Evolutionary conservation across 768 basidiomycete genomes (phyloP).

Genomic region (Chlorophyllum brunneum): DNA sequence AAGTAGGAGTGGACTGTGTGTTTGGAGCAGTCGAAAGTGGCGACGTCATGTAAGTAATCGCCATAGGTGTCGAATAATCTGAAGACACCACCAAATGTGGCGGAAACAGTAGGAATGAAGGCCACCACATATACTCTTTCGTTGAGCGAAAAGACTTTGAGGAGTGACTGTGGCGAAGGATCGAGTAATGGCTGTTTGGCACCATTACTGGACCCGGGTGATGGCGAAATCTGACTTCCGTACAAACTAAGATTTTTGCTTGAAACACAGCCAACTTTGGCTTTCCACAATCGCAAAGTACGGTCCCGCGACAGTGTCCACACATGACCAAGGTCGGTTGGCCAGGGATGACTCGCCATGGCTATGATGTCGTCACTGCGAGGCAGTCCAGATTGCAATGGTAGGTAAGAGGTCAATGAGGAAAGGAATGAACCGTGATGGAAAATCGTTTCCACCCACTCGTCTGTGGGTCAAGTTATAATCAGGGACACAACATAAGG

Average conservation of each 20-base stretch:
- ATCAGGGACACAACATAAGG: conserved; percentile 9
- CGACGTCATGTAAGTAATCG: conserved; percentile 58
- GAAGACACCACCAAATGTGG: conserved; percentile 78
- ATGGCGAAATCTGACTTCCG: conserved; percentile 17
- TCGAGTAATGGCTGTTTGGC: conserved; percentile 47
- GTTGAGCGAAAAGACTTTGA: conserved; percentile 61
- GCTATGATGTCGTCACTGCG: conserved; percentile 63
- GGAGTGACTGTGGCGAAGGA: conserved; percentile 55
- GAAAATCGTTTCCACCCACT: conserved; percentile 64
- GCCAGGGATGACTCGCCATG: conserved; percentile 69
- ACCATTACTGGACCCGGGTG: conserved; percentile 17
- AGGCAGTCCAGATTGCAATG: conserved; percentile 42
- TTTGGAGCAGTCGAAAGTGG: conserved; percentile 55
- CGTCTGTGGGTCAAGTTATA: conserved; percentile 39
- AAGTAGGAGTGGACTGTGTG: conserved; percentile 66
- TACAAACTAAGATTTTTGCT: conserved; percentile 46
- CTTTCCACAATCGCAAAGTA: conserved; percentile 81
- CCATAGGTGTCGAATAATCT: conserved; percentile 53
- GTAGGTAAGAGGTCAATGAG: conserved; percentile 63
- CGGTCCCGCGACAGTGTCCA: conserved; percentile 90
- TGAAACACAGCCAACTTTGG: conserved; percentile 68
- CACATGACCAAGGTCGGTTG: conserved; percentile 67
- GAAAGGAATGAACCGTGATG: conserved; percentile 66
- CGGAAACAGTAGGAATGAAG: conserved; percentile 68
- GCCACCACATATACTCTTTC: conserved; percentile 54